Evolutionary conservation across 305 asterid species (phyloP).

Genomic region (Stenogyne calaminthoides): DNA sequence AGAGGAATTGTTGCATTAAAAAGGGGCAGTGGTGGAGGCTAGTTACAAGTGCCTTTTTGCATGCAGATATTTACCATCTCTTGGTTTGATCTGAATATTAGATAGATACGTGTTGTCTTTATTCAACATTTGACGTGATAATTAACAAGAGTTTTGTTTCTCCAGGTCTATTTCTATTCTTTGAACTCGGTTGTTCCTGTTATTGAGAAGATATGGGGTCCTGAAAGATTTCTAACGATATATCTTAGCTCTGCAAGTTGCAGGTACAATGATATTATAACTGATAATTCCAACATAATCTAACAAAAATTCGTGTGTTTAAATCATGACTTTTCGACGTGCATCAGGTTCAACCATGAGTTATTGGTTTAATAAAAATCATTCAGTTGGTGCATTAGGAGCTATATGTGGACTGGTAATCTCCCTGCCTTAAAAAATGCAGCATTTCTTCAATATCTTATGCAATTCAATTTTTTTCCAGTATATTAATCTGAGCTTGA

Average conservation of each 20-base stretch:
- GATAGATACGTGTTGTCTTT: not conserved
- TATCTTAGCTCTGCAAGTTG: constrained; percentile 62
- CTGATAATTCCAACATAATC: not conserved
- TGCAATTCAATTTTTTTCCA: not conserved
- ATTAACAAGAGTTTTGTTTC: constrained; percentile 25
- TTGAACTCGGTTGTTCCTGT: constrained; percentile 65
- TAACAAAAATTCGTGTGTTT: not conserved
- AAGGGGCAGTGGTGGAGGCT: constrained; percentile 86
- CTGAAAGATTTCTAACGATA: constrained; percentile 58
- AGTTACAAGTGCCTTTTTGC: constrained; percentile 55
- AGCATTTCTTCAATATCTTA: not conserved
- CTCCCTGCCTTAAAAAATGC: not conserved
- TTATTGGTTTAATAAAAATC: not conserved
- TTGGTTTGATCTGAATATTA: not conserved
- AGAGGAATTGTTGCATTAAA: constrained; percentile 72
- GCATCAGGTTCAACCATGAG: constrained; percentile 56
- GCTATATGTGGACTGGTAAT: not conserved
- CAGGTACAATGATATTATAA: constrained; percentile 19
- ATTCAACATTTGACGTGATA: constrained; percentile 1
- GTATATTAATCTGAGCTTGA: not conserved
- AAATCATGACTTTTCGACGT: constrained; percentile 28
- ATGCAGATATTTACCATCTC: not conserved
- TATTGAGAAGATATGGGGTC: constrained; percentile 63
- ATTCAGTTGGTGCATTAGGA: not conserved
- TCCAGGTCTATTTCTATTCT: constrained; percentile 73